Conservation (phyloP, 2,329 filamentous ascomycete species). For the Clonostachys chloroleuca region DNA sequence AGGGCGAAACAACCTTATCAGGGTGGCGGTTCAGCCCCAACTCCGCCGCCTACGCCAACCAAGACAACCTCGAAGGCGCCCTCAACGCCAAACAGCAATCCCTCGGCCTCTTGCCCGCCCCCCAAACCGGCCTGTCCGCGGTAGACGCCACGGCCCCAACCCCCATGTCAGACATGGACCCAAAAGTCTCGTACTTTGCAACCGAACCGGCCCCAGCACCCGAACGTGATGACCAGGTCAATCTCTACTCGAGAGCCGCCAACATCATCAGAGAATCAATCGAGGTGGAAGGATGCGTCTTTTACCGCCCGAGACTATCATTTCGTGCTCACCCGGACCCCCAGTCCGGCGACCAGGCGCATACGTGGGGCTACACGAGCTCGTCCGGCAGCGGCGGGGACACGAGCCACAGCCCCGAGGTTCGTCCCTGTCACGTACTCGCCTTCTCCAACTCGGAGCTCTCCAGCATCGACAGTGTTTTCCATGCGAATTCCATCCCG, state of each 20-base stretch:
- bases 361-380: neutral
- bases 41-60: neutral
- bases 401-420: neutral
- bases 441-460: neutral
- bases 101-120: neutral
- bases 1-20: constrained; percentile 19
- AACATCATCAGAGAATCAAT: constrained; percentile 34
- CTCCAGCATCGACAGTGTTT: constrained; percentile 16
- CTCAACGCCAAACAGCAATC: neutral
- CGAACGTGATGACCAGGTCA: neutral
- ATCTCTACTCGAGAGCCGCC: constrained; percentile 35
- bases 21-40: constrained; percentile 10
- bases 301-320: constrained; percentile 12
- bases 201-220: neutral
- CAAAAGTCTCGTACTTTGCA: neutral
- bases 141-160: neutral
- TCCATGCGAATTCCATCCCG: constrained; percentile 39
- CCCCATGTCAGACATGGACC: neutral
- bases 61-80: neutral
- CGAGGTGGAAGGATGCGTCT: constrained; percentile 28
- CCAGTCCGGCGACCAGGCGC: neutral
- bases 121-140: too few relatives aligned
- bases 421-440: neutral
- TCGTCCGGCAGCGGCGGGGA: constrained; percentile 10
- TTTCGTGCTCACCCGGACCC: neutral